Conservation (phyloP, 2,329 filamentous ascomycete genomes). For the Pseudogymnoascus sp. region DNA sequence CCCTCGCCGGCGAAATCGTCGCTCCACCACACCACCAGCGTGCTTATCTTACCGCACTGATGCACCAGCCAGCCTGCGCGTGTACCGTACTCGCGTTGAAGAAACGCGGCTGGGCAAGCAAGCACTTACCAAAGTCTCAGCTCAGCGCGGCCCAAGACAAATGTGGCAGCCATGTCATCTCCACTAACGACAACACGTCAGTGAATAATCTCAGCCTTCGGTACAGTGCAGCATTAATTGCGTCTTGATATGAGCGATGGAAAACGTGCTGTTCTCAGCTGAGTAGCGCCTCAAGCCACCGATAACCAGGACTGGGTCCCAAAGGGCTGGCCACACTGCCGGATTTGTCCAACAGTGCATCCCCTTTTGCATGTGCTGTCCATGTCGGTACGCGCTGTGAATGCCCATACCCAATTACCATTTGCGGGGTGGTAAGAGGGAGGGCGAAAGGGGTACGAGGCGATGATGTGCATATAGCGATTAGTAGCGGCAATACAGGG, state of each 20-base stretch:
- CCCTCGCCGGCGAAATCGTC: not conserved
- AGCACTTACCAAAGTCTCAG: not conserved
- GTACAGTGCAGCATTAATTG: not conserved
- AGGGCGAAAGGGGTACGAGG: not conserved
- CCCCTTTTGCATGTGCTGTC: not conserved
- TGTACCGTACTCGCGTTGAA: conserved; percentile 6
- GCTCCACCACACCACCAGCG: not conserved
- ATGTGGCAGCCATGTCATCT: not conserved
- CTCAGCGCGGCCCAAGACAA: not conserved
- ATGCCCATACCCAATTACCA: not conserved
- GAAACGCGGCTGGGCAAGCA: not conserved
- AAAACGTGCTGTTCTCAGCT: conserved; percentile 1
- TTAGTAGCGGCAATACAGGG: not conserved
- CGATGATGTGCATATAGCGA: not conserved
- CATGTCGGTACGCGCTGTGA: not conserved
- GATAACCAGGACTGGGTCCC: not conserved
- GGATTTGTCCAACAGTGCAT: not conserved
- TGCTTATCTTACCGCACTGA: not conserved
- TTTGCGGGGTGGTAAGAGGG: not conserved
- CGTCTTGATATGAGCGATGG: not conserved
- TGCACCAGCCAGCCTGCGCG: not conserved
- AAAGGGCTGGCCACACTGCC: not conserved
- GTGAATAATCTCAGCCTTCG: not conserved
- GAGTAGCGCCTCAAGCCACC: not conserved
- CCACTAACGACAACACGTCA: not conserved